Evolutionary conservation across 2,329 filamentous ascomycete species (phyloP), one percentile per base, ranked within the genome.

Genomic region (Exophiala xenobiotica): DNA sequence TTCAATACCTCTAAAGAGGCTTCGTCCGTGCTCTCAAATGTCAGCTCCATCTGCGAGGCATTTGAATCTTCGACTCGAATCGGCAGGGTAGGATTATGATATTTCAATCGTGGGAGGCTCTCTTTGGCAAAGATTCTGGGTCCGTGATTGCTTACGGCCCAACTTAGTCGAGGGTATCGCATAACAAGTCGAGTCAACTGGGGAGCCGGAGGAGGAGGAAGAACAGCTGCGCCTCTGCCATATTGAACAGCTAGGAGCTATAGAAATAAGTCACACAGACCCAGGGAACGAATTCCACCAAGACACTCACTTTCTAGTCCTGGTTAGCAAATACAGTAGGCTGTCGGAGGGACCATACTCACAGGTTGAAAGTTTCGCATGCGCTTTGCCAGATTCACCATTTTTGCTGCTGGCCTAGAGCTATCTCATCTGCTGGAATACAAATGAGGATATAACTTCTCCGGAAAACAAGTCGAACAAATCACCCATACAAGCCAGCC

Each of bases 31-130:
- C 48, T 56, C 41, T 68, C 65, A 52, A 73, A 75, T 56, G 73
- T 74, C 56, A 74, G 66, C 46, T 70, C 70, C 59, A 74, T 60
- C 29, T 65, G 64, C 23, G 71, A 64, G 37, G 67, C 68, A 2
- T 62, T 65, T 18, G 65, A 53, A 88, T 86, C 69, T 86, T 85
- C 63, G 96, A 63, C 82, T 53, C 88, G 84, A 80, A 97, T 95
- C 37, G 86, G 82, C 39, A 96, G 70, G 9, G 83, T 74, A 0
- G 93, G 93, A 69, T 99, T 99, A 78, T 95, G 87, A 75, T 85
- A 99, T 78, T 99, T 96, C 61, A 99, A 78, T 51, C 89, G 83
- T 18, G 89, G 88, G 41, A 97, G 83, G 67, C 84, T 86, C 54
- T 85, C 77, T 58, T 81, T 83, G 88, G 90, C 96, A 79, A 99